phyloP scores from a whole-genome alignment of 2,329 filamentous ascomycete species.

The Ophiostoma populinum region DNA sequence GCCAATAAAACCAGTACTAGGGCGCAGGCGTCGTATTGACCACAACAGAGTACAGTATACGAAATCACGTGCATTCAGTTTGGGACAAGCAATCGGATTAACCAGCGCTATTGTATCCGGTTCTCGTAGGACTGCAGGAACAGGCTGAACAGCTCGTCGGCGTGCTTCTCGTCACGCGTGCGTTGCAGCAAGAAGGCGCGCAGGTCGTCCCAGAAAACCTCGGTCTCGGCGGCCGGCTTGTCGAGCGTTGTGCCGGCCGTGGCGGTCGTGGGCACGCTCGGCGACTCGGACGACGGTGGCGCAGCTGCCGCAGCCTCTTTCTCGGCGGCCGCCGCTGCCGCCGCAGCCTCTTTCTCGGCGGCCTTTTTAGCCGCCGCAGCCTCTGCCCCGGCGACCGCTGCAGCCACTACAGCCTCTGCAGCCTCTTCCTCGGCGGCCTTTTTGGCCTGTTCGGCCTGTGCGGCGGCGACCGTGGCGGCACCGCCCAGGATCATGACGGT shows the following conservation, averaged over 20 bases:
- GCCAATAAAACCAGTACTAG: too few species aligned
- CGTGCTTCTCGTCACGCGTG: slow-evolving; percentile 51
- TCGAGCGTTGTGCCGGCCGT: not conserved
- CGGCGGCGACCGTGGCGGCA: slow-evolving; percentile 23
- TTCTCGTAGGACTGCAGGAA: slow-evolving; percentile 59
- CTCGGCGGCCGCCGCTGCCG: slow-evolving; percentile 17
- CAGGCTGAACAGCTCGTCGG: slow-evolving; percentile 42
- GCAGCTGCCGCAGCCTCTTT: not conserved
- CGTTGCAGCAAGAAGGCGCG: slow-evolving; percentile 65
- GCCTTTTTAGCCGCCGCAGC: slow-evolving; percentile 22
- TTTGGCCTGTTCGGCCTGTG: not conserved
- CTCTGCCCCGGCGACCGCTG: slow-evolving; percentile 22
- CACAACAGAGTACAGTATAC: too few species aligned
- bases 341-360: slow-evolving; percentile 23
- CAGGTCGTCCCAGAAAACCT: slow-evolving; percentile 76
- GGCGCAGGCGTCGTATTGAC: too few species aligned
- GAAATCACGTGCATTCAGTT: too few species aligned
- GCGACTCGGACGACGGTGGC: too few species aligned
- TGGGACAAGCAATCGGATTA: too few species aligned
- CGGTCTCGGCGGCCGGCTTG: slow-evolving; percentile 26
- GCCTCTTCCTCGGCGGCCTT: not conserved
- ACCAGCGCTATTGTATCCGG: slow-evolving; percentile 5
- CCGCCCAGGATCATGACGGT: slow-evolving; percentile 80
- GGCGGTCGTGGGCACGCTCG: slow-evolving; percentile 21
- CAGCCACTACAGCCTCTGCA: slow-evolving; percentile 11